A percentile compares a stretch with the other conserved stretches of the same genome.
Evolutionary conservation across 2,329 filamentous ascomycete species (phyloP).

Genomic region (Pseudogymnoascus pannorum): DNA sequence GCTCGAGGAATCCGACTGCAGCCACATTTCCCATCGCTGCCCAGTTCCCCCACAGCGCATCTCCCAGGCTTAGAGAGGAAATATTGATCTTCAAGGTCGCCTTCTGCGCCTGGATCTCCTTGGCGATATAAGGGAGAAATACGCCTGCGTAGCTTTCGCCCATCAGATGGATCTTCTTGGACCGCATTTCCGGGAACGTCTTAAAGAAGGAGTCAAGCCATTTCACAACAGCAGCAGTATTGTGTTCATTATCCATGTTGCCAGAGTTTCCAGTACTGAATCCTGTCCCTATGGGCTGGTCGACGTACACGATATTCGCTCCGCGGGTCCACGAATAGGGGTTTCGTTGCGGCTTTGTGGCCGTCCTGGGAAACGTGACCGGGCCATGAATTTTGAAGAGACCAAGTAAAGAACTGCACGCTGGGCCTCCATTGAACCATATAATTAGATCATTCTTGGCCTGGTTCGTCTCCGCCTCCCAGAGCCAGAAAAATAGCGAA

Average conservation of each 20-base stretch:
- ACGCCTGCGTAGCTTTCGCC: conserved; percentile 10
- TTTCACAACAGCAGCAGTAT: neutral
- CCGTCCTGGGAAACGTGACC: neutral
- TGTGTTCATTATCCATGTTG: neutral
- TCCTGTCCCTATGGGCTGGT: conserved; percentile 27
- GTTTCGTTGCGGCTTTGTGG: conserved; percentile 21
- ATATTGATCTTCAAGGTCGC: neutral
- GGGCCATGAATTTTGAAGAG: conserved; percentile 12
- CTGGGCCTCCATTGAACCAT: conserved; percentile 10
- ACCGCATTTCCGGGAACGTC: conserved; percentile 4
- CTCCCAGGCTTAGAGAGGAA: conserved; percentile 7
- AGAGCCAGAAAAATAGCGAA: conserved; percentile 12
- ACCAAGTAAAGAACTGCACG: conserved; percentile 5
- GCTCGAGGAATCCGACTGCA: neutral
- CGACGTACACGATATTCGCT: conserved; percentile 27
- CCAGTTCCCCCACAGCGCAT: conserved; percentile 2
- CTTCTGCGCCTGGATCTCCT: neutral
- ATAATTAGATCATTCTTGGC: conserved; percentile 11
- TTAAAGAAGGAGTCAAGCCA: conserved; percentile 9
- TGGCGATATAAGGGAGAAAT: conserved; percentile 10
- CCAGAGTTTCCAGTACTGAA: conserved; percentile 20
- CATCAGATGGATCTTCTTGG: conserved; percentile 11
- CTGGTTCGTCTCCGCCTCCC: conserved; percentile 1
- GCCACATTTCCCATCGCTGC: neutral
- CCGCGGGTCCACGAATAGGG: conserved; percentile 26